A percentile compares a stretch with the other conserved stretches of the same genome.
phyloP scores from a whole-genome alignment of 2,329 filamentous ascomycete genomes.

The Sclerotinia borealis region DNA sequence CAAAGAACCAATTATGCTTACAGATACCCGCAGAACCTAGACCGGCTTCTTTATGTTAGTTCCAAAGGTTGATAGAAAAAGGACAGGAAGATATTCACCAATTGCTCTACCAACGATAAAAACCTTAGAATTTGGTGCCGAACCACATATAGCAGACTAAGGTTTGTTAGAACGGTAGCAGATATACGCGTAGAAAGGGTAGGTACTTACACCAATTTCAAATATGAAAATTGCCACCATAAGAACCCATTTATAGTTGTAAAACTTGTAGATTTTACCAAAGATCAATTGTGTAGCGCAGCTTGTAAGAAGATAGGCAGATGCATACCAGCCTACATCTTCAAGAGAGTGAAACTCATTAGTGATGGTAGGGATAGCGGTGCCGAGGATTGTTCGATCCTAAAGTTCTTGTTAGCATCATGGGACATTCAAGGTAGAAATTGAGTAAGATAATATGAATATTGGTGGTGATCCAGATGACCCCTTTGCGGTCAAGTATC shows the following conservation, averaged over 20 bases:
- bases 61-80: neutral
- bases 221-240: slow-evolving; percentile 31
- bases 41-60: slow-evolving; percentile 18
- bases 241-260: slow-evolving; percentile 29
- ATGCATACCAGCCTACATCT: slow-evolving; percentile 43
- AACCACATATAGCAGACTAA: slow-evolving; percentile 32
- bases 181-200: too few species aligned
- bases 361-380: slow-evolving; percentile 36
- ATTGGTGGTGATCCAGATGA: too few species aligned
- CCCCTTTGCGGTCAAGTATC: too few species aligned
- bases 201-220: slow-evolving; percentile 29
- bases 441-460: neutral
- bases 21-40: slow-evolving; percentile 23
- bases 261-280: slow-evolving; percentile 32
- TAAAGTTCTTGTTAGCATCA: neutral
- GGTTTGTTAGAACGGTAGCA: neutral
- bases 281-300: slow-evolving; percentile 27
- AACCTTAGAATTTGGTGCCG: slow-evolving; percentile 30
- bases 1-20: too few species aligned
- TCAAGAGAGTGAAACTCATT: slow-evolving; percentile 36
- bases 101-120: slow-evolving; percentile 34
- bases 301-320: slow-evolving; percentile 35
- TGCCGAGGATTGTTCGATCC: slow-evolving; percentile 35
- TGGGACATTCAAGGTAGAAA: neutral
- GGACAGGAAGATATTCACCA: slow-evolving; percentile 14